Conservation (phyloP, 257 asterid genomes). For the Eustoma russellianum region DNA sequence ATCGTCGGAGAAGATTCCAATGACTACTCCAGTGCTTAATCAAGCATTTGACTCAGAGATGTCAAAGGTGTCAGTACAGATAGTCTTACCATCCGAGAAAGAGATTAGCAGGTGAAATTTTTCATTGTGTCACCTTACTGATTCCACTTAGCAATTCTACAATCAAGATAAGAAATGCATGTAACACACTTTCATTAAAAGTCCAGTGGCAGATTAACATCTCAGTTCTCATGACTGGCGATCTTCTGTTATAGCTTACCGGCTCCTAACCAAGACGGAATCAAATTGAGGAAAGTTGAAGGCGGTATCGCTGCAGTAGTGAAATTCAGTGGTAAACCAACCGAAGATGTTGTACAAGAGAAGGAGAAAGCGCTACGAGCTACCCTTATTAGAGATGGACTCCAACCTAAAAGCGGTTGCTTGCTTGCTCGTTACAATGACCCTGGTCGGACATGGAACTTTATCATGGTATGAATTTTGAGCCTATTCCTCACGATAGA, state of each 20-base stretch:
- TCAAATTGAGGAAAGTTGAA: constrained; percentile 59
- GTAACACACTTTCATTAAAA: neutral
- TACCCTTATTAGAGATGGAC: constrained; percentile 39
- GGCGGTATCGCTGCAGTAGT: constrained; percentile 73
- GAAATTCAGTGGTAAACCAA: constrained; percentile 80
- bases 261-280: constrained; percentile 51
- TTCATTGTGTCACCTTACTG: too few species aligned
- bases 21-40: constrained; percentile 92
- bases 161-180: neutral
- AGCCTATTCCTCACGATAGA: too few species aligned
- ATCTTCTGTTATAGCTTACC: constrained; percentile 88
- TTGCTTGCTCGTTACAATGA: constrained; percentile 85
- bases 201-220: too few species aligned
- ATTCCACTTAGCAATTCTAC: too few species aligned
- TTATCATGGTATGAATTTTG: constrained; percentile 50
- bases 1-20: constrained; percentile 64
- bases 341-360: constrained; percentile 47
- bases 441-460: constrained; percentile 75
- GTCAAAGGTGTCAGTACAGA: constrained; percentile 61
- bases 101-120: constrained; percentile 55
- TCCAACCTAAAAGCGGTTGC: constrained; percentile 51
- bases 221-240: neutral
- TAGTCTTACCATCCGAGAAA: constrained; percentile 71
- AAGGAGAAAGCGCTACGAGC: constrained; percentile 53
- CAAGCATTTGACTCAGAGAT: constrained; percentile 42